These are phyloP conservation scores for Cryptococcus sp. DNA, from an alignment of 1,284 basidiomycete species.

Conservation along the genomic window DNA sequence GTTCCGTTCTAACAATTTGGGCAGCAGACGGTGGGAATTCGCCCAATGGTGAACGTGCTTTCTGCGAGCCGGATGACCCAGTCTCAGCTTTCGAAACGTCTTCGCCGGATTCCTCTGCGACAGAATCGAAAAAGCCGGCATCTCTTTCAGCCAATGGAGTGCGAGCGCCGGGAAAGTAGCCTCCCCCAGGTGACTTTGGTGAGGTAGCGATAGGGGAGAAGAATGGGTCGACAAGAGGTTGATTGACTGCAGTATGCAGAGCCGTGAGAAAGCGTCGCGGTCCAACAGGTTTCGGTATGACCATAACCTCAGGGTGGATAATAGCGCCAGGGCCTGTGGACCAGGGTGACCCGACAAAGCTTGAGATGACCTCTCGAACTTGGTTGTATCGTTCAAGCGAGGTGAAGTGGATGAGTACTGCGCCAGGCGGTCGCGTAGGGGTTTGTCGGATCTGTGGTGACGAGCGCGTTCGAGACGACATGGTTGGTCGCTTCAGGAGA, in stretches of 20 bases:
- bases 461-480: constrained; percentile 70
- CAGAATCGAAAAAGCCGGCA: constrained; percentile 44
- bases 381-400: constrained; percentile 82
- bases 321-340: constrained; percentile 25
- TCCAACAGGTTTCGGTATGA: constrained; percentile 92
- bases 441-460: constrained; percentile 66
- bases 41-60: constrained; percentile 37
- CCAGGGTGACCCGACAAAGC: constrained; percentile 57
- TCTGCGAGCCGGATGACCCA: constrained; percentile 13
- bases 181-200: constrained; percentile 66
- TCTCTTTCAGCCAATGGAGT: constrained; percentile 30
- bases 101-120: constrained; percentile 28
- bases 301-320: constrained; percentile 76
- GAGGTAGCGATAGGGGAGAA: constrained; percentile 91
- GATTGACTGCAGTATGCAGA: constrained; percentile 79
- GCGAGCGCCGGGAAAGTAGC: constrained; percentile 31
- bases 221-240: constrained; percentile 81
- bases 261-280: constrained; percentile 87
- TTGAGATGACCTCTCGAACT: constrained; percentile 81
- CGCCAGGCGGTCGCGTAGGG: constrained; percentile 12
- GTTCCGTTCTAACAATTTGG: constrained; percentile 21
- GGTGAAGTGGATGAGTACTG: constrained; percentile 83
- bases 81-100: constrained; percentile 5
- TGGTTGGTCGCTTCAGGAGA: constrained; percentile 69
- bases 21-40: constrained; percentile 38